Base-by-base conservation (phyloP, 2,329 filamentous ascomycete species). In the Didymella exigua region DNA sequence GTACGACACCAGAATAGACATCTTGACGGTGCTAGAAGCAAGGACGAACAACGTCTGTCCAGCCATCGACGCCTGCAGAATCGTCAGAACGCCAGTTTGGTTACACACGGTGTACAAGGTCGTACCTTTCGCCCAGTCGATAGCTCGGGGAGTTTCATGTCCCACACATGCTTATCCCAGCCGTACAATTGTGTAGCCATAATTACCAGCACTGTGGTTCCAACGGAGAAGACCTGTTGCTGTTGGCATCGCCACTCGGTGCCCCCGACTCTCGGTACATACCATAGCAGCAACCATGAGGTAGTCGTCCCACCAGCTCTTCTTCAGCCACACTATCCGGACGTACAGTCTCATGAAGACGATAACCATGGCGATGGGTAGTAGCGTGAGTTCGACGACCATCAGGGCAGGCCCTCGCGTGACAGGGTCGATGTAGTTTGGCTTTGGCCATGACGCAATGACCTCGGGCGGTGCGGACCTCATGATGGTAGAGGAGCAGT, bases 341-440 rank as follows among this genome's bases (percentile, higher is more conserved):
- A 76, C 63, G 63, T 67, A 76, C 21, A 75, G 57, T 36, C 73
- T 60, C 16, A 75, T 62, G 33, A 67, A 62, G 18, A 76, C 71
- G 21, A 70, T 70, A 10, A 73, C 63, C 53, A 75, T 67, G 21
- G 73, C 73, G 42, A 75, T 62, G 8, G 73, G 72, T 18, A 75
- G 58, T 36, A 76, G 54, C 16, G 72, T 73, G 47, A 75, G 54
- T 37, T 76, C 73, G 18, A 75, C 65, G n/a, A 79, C 73, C 59
- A 80, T 70, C 14, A 80, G 63, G 5, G 69, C 73, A 16, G 74
- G 66, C 13, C 78, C 78, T 56, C 76, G 68, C 2, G 74, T 78
- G 19, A 68, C 62, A 1, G 78, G 78, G 51, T 80, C 56, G 41
- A 70, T 66, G 54, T 79, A 79, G 66, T 80, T 77, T 1, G 78